Evolutionary conservation across 2,329 filamentous ascomycete species (phyloP), one percentile per base, ranked within the genome.

Genomic region (Fusarium transvaalense): DNA sequence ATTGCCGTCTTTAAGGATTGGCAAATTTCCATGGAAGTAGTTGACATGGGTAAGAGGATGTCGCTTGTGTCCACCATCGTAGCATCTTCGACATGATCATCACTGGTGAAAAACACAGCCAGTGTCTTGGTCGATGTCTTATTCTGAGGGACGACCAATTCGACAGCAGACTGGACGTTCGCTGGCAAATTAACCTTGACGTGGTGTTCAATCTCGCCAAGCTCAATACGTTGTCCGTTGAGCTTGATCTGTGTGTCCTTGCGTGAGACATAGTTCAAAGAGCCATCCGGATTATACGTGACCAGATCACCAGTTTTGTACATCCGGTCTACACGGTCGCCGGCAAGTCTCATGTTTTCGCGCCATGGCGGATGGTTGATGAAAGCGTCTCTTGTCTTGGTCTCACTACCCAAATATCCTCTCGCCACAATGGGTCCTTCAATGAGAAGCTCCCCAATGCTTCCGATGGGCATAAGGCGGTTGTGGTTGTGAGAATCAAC

Each of bases 231-330:
- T 59, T 84, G 88, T 13, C 89, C 89, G 13, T 83, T 82, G 8
- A 90, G 76, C 72, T 90, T 90, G 46, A 89, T 81, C 71, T 89
- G 87, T 0, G 81, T 81, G 65, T 90, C 87, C 64, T 86, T 87
- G 15, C 88, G 80, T 15, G 85, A 85, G 19, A 86, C 61, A 38
- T 81, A 85, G 0, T 78, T 71, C 7, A 86, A 67, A 7, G 74
- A 74, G 0, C 82, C 82, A 38, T 84, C 79, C 0, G 74, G 68
- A 35, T 80, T 75, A 38, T 84, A 83, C 27, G 71, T 68, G 3
- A 77, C 84, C 3, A 86, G 74, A 66, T 86, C 84, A 7, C 84
- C 84, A 3, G 84, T 85, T 60, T 81, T 82, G 68, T 84, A 86
- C 10, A 82, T 64, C 38, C 6, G 29, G 10, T 48, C 64, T 2